Conservation (phyloP, 176 grass and related monocot species). For the Carex myosuroides region DNA sequence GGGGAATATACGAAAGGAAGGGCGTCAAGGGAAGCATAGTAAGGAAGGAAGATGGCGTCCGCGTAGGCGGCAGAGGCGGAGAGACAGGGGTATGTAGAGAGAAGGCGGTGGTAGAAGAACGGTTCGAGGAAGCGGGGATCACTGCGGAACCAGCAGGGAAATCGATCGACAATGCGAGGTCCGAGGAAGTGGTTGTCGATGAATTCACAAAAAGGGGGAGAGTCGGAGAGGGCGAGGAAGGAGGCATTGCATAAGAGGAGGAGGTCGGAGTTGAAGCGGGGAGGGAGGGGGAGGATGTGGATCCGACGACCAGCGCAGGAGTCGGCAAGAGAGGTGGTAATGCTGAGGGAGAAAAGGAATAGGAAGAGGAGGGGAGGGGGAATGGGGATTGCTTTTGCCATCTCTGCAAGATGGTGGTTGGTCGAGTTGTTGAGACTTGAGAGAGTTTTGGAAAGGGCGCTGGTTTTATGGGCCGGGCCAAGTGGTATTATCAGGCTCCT, state of each 20-base stretch:
- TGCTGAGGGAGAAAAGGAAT: not conserved
- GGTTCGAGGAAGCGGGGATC: constrained; percentile 50
- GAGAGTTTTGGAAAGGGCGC: not conserved
- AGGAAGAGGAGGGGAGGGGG: constrained; percentile 12
- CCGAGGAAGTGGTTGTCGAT: constrained; percentile 67
- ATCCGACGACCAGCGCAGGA: constrained; percentile 44
- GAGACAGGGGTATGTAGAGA: constrained; percentile 19
- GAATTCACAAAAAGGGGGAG: constrained; percentile 32
- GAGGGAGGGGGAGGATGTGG: constrained; percentile 40
- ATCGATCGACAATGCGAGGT: constrained; percentile 39
- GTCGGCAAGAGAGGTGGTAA: constrained; percentile 9
- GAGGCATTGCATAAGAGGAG: constrained; percentile 36
- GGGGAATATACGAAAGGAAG: constrained; percentile 56
- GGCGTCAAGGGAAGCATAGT: constrained; percentile 68
- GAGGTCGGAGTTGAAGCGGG: constrained; percentile 50
- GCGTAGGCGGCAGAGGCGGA: constrained; percentile 17
- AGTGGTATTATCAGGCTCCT: no score
- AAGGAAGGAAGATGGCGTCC: constrained; percentile 71
- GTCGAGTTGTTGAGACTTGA: not conserved
- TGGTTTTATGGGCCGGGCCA: not conserved
- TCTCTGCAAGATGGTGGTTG: not conserved
- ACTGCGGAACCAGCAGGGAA: constrained; percentile 59
- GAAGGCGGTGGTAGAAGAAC: constrained; percentile 32
- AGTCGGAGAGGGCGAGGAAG: constrained; percentile 45
- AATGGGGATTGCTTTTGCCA: constrained; percentile 18